Base-by-base conservation (phyloP, 306 rosid genomes). In the Malus sieversii region DNA sequence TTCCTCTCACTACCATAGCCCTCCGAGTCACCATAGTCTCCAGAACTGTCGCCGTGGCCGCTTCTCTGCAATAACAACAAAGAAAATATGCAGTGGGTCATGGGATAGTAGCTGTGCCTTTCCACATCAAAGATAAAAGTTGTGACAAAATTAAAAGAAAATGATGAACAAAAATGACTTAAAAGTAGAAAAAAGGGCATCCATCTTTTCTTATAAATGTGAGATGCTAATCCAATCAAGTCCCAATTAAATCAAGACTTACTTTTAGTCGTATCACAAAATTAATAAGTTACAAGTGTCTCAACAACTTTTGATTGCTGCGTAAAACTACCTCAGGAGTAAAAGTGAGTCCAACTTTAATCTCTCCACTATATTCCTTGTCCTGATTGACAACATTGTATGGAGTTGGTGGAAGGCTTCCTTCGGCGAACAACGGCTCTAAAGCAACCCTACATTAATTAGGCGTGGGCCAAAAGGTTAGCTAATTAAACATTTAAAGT, bases 351-450 rank as follows among this genome's bases (percentile, higher is more conserved):
- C 88, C 85, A 75, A 87, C 27, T 82, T 57, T 79, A 72, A 89
- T 87, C 78, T 85, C 87, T 30, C 97, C 97, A 10, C 82, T 33
- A 33, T 65, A 87, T 29, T 82, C 76, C 46, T 71, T 82, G 77
- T 87, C 87, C 78, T 87, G 77, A 61, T 73, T 90, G 18, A 93
- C 93, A 14, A 93, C 96, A 58, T 85, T 89, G 82, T 90, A 89
- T 8, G 76, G 25, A 1, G 88, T 77, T n/a, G 90, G 72, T 45
- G 91, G 87, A 45, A 87, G 66, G 70, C 62, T 89, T 71, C 94
- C 85, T 86, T 84, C 92, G 1, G 10, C 4, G 55, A 89, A 87
- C 70, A 87, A 6, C 13, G 85, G 65, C 15, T 82, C 90, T 1
- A 93, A 80, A 19, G 90, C 73, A 78, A 93, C 83, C 61, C 98